phyloP scores from a whole-genome alignment of 495 filamentous ascomycete species.

The Eremomyces bilateralis region DNA sequence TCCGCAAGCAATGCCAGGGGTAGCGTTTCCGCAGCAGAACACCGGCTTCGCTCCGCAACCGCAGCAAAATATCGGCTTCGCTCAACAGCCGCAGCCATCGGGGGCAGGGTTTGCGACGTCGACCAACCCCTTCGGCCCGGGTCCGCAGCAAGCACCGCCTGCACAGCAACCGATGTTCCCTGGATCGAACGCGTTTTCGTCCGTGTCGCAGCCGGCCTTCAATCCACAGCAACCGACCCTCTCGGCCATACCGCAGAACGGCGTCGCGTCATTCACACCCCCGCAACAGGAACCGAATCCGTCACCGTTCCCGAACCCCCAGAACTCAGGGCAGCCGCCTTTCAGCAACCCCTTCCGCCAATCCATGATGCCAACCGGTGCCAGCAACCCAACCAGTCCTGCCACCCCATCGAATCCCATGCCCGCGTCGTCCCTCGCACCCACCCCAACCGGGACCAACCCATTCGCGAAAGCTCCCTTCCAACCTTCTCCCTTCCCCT shows the following conservation, averaged over 20 bases:
- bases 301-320: constrained; percentile 4
- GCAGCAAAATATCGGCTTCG: too few species aligned
- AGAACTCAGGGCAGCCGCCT: constrained; percentile 9
- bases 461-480: background rate
- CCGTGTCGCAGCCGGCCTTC: too few species aligned
- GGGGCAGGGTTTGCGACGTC: too few species aligned
- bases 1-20: too few species aligned
- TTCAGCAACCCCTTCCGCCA: constrained; percentile 59
- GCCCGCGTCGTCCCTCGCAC: constrained; percentile 16
- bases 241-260: constrained; percentile 43
- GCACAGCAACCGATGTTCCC: too few species aligned
- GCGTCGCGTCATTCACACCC: constrained; percentile 17
- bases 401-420: background rate
- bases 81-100: too few species aligned
- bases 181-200: too few species aligned
- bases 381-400: constrained; percentile 10
- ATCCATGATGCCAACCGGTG: constrained; percentile 47
- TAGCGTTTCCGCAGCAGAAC: constrained; percentile 81
- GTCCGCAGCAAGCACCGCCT: too few species aligned
- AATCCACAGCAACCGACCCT: constrained; percentile 26
- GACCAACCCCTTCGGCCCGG: too few species aligned
- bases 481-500: background rate
- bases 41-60: constrained; percentile 59
- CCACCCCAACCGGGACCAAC: too few species aligned
- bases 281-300: constrained; percentile 9